Conservation (phyloP, 768 basidiomycete genomes). For the Tulasnella sp. region DNA sequence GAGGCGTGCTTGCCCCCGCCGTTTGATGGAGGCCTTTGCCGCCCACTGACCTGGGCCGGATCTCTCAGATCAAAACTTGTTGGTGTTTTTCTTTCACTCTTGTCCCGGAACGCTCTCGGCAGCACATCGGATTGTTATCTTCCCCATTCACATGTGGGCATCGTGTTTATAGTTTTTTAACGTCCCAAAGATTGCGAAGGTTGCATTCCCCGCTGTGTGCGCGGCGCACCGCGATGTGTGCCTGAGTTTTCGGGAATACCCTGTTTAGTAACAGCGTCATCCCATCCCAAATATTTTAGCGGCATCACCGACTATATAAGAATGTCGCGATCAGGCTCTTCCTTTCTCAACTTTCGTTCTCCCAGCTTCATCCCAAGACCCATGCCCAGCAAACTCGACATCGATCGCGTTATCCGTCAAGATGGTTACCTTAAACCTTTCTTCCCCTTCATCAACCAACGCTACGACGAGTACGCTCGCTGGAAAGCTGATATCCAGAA, state of each 20-base stretch:
- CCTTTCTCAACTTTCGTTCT: neutral
- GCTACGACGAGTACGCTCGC: conserved; percentile 55
- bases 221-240: neutral
- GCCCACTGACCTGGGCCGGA: no score
- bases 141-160: neutral
- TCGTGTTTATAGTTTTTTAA: neutral
- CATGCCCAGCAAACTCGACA: conserved; percentile 32
- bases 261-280: neutral
- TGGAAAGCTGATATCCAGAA: conserved; percentile 69
- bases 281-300: neutral
- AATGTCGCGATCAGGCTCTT: neutral
- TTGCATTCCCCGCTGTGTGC: neutral
- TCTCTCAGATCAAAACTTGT: no score
- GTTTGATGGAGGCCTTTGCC: no score
- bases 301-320: no score
- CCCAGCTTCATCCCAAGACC: neutral
- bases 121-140: neutral
- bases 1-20: neutral
- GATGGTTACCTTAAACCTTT: conserved; percentile 72
- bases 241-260: neutral
- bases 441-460: conserved; percentile 53
- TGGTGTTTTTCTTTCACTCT: no score
- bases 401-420: conserved; percentile 46
- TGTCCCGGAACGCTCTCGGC: neutral
- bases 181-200: neutral